Base-by-base conservation (phyloP, 2,329 filamentous ascomycete species). In the Trichoderma simmonsii region DNA sequence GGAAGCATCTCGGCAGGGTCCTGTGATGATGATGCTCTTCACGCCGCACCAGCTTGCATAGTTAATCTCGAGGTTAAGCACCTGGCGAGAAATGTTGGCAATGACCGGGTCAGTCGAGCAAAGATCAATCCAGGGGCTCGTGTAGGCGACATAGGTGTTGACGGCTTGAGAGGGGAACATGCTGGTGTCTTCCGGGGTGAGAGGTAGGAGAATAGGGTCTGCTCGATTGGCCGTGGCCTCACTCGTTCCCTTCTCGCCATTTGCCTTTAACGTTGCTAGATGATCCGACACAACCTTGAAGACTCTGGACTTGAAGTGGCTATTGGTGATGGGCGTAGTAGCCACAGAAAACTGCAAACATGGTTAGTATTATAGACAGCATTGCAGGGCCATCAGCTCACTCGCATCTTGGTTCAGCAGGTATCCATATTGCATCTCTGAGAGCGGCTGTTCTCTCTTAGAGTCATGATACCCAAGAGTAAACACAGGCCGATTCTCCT, bases 1-100 rank as follows among this genome's bases (percentile, higher is more conserved):
- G 71, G 87, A 86, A 71, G 89, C 86, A 75, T 91, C 88, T 15
- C 89, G 83, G 74, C 88, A 88, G 3, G 96, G 96, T 0, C 94
- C 94, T 2, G 92, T 90, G 34, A 99, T 86, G 65, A 98, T 85
- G 72, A 98, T 86, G 81, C 92, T 97, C 71, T 91, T 90, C 62
- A 96, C 88, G 43, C 97, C 97, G 78, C 94, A 98, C 82, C 98
- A 99, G 74, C 94, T 95, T 74, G 97, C 96, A 82, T 98, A 99
- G 63, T 94, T 93, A 62, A 98, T 88, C 80, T 99, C 96, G 51
- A 97, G 87, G 79, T 94, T 94, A 74, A 99, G 85, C 7, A 97
- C 92, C 82, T 98, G 95, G 59, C 93, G 90, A 43, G 95, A 98
- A 72, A 98, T 87, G 80, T 93, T 93, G 8, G 94, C 90, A 74